Conservation (phyloP, 352 stramenopile genomes). For the Pythium plurisporium region DNA sequence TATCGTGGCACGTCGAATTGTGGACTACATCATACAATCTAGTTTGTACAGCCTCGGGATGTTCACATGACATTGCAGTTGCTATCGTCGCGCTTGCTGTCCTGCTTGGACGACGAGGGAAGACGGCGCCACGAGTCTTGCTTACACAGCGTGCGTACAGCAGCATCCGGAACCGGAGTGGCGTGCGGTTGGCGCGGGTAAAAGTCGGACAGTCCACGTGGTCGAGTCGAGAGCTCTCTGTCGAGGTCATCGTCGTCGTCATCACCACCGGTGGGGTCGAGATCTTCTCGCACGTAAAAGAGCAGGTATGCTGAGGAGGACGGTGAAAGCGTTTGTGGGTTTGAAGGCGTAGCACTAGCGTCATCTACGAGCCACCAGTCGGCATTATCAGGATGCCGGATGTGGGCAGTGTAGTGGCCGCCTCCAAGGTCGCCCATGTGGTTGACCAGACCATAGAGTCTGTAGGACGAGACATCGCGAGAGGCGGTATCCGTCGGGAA, state of each 20-base stretch:
- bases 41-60: no score
- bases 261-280: conserved; percentile 25
- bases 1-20: no score
- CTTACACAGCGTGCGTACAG: conserved; percentile 13
- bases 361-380: conserved; percentile 95
- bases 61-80: conserved; percentile 18
- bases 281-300: conserved; percentile 62
- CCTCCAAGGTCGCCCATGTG: conserved; percentile 91
- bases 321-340: conserved; percentile 28
- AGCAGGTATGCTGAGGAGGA: conserved; percentile 62
- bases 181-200: conserved; percentile 29
- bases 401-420: conserved; percentile 90
- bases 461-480: conserved; percentile 57
- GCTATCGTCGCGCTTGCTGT: conserved; percentile 8
- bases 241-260: conserved; percentile 5
- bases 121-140: conserved; percentile 15
- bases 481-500: conserved; percentile 45
- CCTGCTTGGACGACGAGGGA: background rate
- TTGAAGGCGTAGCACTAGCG: conserved; percentile 30
- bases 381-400: conserved; percentile 31
- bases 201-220: conserved; percentile 20
- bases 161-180: conserved; percentile 9
- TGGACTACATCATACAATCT: no score
- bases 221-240: background rate
- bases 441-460: conserved; percentile 94